Conservation (phyloP, 305 asterid genomes). For the Withania somnifera region DNA sequence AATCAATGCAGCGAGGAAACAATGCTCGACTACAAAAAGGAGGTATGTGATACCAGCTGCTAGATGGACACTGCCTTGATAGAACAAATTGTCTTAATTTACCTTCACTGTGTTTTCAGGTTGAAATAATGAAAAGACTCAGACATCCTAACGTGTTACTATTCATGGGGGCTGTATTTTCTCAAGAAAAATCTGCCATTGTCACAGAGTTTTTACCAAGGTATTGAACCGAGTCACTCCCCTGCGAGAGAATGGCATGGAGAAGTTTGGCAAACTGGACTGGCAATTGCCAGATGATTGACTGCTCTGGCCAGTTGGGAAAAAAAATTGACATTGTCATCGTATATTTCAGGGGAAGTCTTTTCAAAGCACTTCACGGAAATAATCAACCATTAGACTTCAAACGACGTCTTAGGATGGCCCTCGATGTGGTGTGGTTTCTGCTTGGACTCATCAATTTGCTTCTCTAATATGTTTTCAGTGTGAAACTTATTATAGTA, state of each 20-base stretch:
- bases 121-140: conserved; percentile 60
- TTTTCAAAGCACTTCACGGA: conserved; percentile 48
- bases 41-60: conserved; percentile 26
- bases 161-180: conserved; percentile 61
- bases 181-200: conserved; percentile 55
- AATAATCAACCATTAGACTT: conserved; percentile 45
- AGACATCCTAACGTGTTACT: conserved; percentile 73
- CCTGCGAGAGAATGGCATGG: not conserved
- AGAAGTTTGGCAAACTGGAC: not conserved
- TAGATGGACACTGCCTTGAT: not conserved
- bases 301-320: not conserved
- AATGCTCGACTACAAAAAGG: conserved; percentile 44
- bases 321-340: not conserved
- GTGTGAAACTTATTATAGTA: not conserved
- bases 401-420: conserved; percentile 60
- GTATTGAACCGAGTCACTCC: conserved; percentile 18
- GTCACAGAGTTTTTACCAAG: conserved; percentile 61
- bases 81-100: not conserved
- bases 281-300: not conserved
- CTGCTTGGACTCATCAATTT: not conserved
- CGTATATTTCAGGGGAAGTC: conserved; percentile 52
- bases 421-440: conserved; percentile 55
- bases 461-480: not conserved
- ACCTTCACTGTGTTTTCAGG: conserved; percentile 22
- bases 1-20: conserved; percentile 34